A percentile compares a stretch with the other conserved stretches of the same genome.
Evolutionary conservation across 202 grass and related monocot genomes (phyloP).

Genomic region (Schoenoplectus triqueter): DNA sequence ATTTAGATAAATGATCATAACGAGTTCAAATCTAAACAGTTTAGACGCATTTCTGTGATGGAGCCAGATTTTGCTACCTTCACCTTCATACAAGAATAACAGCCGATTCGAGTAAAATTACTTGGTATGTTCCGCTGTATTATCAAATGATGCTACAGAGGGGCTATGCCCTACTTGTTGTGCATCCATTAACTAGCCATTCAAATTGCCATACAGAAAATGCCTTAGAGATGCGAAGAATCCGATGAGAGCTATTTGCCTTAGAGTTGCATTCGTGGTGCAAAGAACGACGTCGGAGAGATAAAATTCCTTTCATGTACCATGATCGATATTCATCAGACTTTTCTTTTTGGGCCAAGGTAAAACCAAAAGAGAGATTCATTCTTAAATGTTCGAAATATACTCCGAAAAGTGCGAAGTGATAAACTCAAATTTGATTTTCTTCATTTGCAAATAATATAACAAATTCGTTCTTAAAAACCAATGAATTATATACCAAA

Average conservation of each 20-base stretch:
- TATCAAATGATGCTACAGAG: too few relatives aligned
- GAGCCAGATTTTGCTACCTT: too few relatives aligned
- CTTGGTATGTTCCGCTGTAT: too few relatives aligned
- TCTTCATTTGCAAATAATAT: neutral
- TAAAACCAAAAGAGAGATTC: neutral
- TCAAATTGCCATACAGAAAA: neutral
- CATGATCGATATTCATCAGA: neutral
- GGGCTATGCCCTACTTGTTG: neutral
- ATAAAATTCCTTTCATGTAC: constrained; percentile 19
- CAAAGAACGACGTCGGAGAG: constrained; percentile 14
- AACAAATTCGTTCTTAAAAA: neutral
- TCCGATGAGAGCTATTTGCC: neutral
- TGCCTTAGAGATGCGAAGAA: neutral
- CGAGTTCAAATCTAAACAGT: too few relatives aligned
- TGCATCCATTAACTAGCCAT: neutral
- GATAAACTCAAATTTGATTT: neutral
- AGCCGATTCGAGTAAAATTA: too few relatives aligned
- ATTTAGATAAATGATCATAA: too few relatives aligned
- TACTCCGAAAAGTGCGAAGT: neutral
- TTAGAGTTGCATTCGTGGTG: constrained; percentile 5
- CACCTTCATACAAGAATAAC: too few relatives aligned
- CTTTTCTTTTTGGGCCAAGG: neutral
- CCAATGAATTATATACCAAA: neutral
- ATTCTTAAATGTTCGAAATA: neutral
- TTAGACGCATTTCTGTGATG: too few relatives aligned